These are phyloP conservation scores for Acaromyces ingoldii DNA, from an alignment of 1,284 basidiomycete species.

Conservation along the genomic window DNA sequence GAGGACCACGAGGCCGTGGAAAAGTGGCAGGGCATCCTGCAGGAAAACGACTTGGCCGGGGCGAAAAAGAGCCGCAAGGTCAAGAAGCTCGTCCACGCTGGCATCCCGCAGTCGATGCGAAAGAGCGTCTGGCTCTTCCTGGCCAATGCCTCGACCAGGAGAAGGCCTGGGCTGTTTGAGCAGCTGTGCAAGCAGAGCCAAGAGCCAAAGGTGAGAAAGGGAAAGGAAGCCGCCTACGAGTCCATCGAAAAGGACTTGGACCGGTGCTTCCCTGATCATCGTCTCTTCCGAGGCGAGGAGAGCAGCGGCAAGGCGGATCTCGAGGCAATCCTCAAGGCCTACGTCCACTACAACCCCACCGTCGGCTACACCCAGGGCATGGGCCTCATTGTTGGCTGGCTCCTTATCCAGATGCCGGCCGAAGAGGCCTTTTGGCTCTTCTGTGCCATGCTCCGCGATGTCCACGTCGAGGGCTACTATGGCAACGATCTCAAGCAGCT, in stretches of 20 bases:
- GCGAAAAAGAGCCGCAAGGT: conserved; percentile 78
- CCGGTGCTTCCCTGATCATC: conserved; percentile 37
- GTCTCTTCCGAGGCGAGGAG: conserved; percentile 37
- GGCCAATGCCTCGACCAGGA: conserved; percentile 31
- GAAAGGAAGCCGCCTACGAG: conserved; percentile 36
- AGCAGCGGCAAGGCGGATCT: conserved; percentile 42
- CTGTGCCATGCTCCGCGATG: conserved; percentile 67
- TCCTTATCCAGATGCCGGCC: conserved; percentile 74
- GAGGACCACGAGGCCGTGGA: conserved; percentile 69
- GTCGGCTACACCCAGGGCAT: conserved; percentile 59
- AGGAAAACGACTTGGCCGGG: conserved; percentile 61
- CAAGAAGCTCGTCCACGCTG: conserved; percentile 68
- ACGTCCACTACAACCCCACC: conserved; percentile 58
- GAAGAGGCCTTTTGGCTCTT: conserved; percentile 83
- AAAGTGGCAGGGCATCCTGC: conserved; percentile 69
- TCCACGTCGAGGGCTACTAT: conserved; percentile 60
- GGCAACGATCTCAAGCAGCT: conserved; percentile 66
- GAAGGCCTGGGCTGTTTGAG: conserved; percentile 40
- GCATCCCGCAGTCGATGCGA: conserved; percentile 63
- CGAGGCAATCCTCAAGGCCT: conserved; percentile 47
- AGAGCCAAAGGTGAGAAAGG: conserved; percentile 24
- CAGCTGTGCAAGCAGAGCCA: conserved; percentile 35
- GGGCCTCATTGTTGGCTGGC: conserved; percentile 68
- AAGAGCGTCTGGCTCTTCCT: conserved; percentile 48
- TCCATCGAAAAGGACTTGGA: conserved; percentile 49